A percentile compares a stretch with the other conserved stretches of the same genome.
phyloP scores from a whole-genome alignment of 257 asterid species.

The Perilla frutescens region DNA sequence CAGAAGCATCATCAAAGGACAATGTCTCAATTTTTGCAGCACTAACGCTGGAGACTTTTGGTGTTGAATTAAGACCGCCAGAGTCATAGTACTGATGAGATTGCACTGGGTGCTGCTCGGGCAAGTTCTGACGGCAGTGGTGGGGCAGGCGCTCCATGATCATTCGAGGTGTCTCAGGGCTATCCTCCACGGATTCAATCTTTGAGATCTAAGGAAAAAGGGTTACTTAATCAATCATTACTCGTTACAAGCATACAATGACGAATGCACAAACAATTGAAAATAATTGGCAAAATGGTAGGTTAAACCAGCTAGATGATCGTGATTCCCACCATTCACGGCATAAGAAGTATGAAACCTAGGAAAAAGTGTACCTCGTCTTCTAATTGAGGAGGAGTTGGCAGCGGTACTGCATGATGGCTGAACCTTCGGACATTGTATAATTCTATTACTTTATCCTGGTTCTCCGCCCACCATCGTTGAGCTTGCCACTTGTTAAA shows the following conservation, averaged over 20 bases:
- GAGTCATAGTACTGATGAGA: conserved; percentile 51
- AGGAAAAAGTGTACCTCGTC: conserved; percentile 58
- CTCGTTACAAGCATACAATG: neutral
- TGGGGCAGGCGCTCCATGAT: conserved; percentile 62
- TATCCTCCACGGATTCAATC: conserved; percentile 59
- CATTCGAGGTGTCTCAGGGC: conserved; percentile 74
- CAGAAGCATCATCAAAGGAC: conserved; percentile 81
- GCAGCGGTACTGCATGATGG: conserved; percentile 59
- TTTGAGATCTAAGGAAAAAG: conserved; percentile 57
- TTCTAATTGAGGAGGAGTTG: conserved; percentile 69
- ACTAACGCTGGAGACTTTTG: conserved; percentile 76
- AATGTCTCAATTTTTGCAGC: conserved; percentile 72
- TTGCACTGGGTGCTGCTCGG: conserved; percentile 47
- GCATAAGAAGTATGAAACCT: conserved; percentile 7
- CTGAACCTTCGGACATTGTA: conserved; percentile 77
- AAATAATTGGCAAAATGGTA: neutral
- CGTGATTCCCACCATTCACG: conserved; percentile 12
- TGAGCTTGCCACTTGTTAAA: conserved; percentile 96
- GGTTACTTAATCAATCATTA: neutral
- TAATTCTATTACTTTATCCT: conserved; percentile 82
- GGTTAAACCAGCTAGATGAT: neutral
- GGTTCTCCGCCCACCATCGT: conserved; percentile 91
- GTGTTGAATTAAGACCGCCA: conserved; percentile 62
- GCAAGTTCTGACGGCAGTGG: conserved; percentile 50
- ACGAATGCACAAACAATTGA: neutral